Conservation (phyloP, 768 basidiomycete species). For the Hygrocybe coccinea region DNA sequence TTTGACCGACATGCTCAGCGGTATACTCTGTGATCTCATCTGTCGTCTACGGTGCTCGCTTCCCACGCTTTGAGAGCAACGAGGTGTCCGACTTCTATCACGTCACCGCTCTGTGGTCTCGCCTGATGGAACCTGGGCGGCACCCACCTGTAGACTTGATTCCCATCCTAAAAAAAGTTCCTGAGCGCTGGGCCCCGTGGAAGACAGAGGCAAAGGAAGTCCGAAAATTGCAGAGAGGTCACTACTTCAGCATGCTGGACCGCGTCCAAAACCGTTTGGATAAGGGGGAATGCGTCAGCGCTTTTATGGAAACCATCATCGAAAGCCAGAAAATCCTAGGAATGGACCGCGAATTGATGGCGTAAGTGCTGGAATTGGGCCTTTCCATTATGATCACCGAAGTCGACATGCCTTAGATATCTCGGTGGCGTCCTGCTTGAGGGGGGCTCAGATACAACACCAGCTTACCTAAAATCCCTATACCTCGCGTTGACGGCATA, state of each 20-base stretch:
- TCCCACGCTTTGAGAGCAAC: slow-evolving; percentile 5
- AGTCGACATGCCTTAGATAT: slow-evolving; percentile 17
- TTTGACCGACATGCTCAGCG: slow-evolving; percentile 7
- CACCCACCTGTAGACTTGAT: slow-evolving; percentile 15
- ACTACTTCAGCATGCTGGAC: slow-evolving; percentile 7
- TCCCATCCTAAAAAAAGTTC: slow-evolving; percentile 15
- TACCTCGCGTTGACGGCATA: neutral
- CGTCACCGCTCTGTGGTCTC: neutral
- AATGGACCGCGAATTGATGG: slow-evolving; percentile 8
- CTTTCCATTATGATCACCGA: neutral
- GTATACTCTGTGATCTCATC: slow-evolving; percentile 12
- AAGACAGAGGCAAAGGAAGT: slow-evolving; percentile 9
- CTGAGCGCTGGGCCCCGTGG: slow-evolving; percentile 16
- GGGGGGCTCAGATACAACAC: neutral
- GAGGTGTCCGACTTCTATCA: slow-evolving; percentile 9
- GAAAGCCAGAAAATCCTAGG: slow-evolving; percentile 8
- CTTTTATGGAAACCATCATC: slow-evolving; percentile 23
- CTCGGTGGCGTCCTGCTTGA: slow-evolving; percentile 22
- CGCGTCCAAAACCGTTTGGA: slow-evolving; percentile 5
- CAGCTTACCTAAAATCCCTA: neutral
- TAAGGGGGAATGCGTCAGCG: slow-evolving; percentile 18
- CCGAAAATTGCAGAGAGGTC: neutral
- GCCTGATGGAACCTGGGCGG: slow-evolving; percentile 2
- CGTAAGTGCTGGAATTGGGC: slow-evolving; percentile 1
- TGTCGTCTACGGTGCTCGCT: slow-evolving; percentile 11